These are phyloP conservation scores for Penicillium canariense DNA, from an alignment of 495 filamentous ascomycete genomes.

Conservation along the genomic window DNA sequence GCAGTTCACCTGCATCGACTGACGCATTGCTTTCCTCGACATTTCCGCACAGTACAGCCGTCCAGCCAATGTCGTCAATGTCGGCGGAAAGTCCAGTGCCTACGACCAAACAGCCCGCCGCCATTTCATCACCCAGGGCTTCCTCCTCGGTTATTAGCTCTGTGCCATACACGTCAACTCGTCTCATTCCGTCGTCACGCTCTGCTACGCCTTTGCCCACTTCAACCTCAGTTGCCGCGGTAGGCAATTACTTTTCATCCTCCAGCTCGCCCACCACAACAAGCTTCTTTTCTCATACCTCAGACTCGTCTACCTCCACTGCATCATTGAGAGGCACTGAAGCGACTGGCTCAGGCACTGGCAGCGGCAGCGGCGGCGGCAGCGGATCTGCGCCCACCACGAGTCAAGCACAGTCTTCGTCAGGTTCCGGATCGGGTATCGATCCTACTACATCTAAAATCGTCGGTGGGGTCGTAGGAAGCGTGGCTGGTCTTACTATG, in stretches of 20 bases:
- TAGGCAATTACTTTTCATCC: constrained; percentile 1
- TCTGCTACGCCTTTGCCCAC: constrained; percentile 11
- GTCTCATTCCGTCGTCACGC: constrained; percentile 8
- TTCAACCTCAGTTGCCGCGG: not conserved
- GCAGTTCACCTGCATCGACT: not conserved
- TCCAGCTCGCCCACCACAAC: not conserved
- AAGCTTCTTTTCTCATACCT: not conserved
- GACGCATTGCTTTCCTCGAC: not conserved
- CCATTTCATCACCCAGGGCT: constrained; percentile 10
- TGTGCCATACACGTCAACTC: constrained; percentile 12
- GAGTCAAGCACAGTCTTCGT: constrained; percentile 11
- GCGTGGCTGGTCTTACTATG: constrained; percentile 60
- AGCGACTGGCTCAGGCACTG: constrained; percentile 10
- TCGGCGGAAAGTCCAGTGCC: not conserved
- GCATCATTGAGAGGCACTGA: constrained; percentile 1
- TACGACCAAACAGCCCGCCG: not conserved
- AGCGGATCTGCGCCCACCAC: constrained; percentile 19
- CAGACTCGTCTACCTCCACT: constrained; percentile 6
- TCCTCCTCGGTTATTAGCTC: constrained; percentile 8
- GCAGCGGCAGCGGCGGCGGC: constrained; percentile 1
- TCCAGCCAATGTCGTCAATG: not conserved
- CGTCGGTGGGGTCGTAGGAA: constrained; percentile 65
- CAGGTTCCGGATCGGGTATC: constrained; percentile 21
- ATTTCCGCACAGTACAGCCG: not conserved
- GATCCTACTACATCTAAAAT: constrained; percentile 37